Base-by-base conservation (phyloP, 2,329 filamentous ascomycete species). In the Fusarium sp. region DNA sequence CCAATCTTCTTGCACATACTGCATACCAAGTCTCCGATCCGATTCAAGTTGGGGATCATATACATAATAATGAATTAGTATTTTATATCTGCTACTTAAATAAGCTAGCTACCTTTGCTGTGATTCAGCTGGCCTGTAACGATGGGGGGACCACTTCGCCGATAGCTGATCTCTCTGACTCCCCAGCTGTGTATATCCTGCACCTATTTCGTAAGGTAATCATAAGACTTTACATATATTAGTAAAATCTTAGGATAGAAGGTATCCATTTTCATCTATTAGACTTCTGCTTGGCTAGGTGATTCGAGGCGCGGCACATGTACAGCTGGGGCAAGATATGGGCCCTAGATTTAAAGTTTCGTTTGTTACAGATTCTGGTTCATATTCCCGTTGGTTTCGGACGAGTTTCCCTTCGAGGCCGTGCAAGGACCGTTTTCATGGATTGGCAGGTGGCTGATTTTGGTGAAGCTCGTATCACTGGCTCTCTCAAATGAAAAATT, bases 331-430 rank as follows among this genome's bases (percentile, higher is more conserved):
- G 14, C 29, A 30, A 8, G 18, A 8, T 29, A 40, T 53, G 25
- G 34, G 15, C n/a, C 14, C 18, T 24, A 12, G 2, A 38, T 66
- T 64, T 55, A 66, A 40, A 43, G 53, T 55, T 56, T 16, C 30
- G 42, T 40, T 29, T 55, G 47, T 49, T 52, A n/a, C 67, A 45
- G 29, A 43, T 49, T 70, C 27, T 20, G 57, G 62, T 20, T 20
- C 4, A 22, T 8, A 4, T 34, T 47, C 25, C 66, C 52, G 56
- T 24, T 60, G 44, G 30, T 46, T 38, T 71, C 70, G 66, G 70
- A 44, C 44, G 24, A 43, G 46, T 46, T 29, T 24, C 30, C 53
- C 57, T 45, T 27, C 22, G 20, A n/a, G 34, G n/a, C 11, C 2
- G 43, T 45, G 49, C 50, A 56, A 46, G 29, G 62, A 46, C 50